A percentile compares a stretch with the other conserved stretches of the same genome.
These are phyloP conservation scores for Alternaria angustiovoidea DNA, from an alignment of 2,329 filamentous ascomycete species.

Conservation along the genomic window DNA sequence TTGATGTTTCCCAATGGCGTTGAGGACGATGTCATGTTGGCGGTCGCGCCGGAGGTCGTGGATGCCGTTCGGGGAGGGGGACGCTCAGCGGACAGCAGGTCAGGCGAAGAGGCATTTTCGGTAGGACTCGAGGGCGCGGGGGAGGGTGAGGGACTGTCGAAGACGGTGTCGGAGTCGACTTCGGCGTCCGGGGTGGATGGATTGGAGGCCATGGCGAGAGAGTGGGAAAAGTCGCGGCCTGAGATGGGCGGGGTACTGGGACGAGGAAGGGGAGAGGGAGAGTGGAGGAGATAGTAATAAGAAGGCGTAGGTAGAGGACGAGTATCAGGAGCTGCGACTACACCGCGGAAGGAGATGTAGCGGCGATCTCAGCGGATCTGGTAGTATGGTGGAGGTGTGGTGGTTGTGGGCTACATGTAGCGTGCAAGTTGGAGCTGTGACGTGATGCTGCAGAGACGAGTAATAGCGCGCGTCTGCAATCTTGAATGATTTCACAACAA, in stretches of 20 bases:
- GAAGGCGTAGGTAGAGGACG: constrained; percentile 9
- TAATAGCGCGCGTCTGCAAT: constrained; percentile 25
- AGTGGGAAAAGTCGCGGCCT: constrained; percentile 14
- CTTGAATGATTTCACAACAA: constrained; percentile 28
- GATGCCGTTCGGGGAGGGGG: constrained; percentile 68
- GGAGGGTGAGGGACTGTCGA: constrained; percentile 44
- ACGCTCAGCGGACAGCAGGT: constrained; percentile 47
- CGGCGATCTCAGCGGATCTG: constrained; percentile 22
- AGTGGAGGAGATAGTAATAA: constrained; percentile 17
- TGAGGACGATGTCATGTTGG: constrained; percentile 79
- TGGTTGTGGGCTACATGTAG: constrained; percentile 27
- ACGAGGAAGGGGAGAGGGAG: constrained; percentile 6
- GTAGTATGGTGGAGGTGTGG: constrained; percentile 27
- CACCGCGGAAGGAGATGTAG: constrained; percentile 20
- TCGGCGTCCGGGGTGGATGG: constrained; percentile 43
- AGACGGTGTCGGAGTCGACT: constrained; percentile 42
- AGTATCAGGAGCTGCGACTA: constrained; percentile 22
- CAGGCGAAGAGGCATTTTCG: constrained; percentile 28
- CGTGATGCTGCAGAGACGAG: constrained; percentile 21
- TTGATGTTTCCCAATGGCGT: constrained; percentile 81
- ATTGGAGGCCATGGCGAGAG: constrained; percentile 41
- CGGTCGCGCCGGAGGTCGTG: constrained; percentile 55
- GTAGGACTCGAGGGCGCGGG: constrained; percentile 32
- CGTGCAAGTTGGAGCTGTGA: constrained; percentile 26
- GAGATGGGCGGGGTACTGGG: constrained; percentile 29